Base-by-base conservation (phyloP, 2,329 filamentous ascomycete species). In the Alternaria viburni region DNA sequence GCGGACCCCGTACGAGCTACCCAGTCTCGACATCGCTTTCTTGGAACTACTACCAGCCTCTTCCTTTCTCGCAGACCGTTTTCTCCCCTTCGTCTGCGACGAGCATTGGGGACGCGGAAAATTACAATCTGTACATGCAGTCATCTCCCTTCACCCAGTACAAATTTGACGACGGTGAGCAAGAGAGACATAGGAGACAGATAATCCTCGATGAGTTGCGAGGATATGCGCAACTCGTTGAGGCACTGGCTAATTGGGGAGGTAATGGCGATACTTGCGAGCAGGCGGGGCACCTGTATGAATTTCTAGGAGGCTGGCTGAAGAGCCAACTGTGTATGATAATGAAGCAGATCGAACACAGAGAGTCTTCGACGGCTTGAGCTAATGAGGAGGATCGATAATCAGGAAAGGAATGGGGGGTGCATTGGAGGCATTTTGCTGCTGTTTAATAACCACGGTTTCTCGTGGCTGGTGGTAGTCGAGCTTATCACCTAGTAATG, bases 301-400 rank as follows among this genome's bases (percentile, higher is more conserved):
- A 74, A 61, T 67, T 74, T 12, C 62, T 78, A 4, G 75, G 76
- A 32, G 69, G 72, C 26, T 78, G 76, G 76, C 54, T 78, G 51
- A 75, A 76, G 69, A 74, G 67, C 47, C 71, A 77, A 62, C 57
- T 77, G 52, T 70, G 68, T 57, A 76, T 70, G 68, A 77, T 73
- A 25, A 54, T 74, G 17, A 64, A 65, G 47, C 67, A 76, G 54
- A 69, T 77, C 7, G 69, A 70, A 54, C 64, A 65, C 45, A 59
- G 17, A 46, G 55, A 59, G n/a, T 30, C 62, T 36, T 1, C 50
- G 19, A 17, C 9, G 15, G n/a, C n/a, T 7, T 13, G 10, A 30
- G 12, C 17, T 15, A 12, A 11, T 51, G 15, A 5, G 15, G 4
- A 47, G 21, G 21, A 26, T 25, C 3, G 19, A 49, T 26, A 6